Evolutionary conservation across 2,329 filamentous ascomycete genomes (phyloP), one percentile per base, ranked within the genome.

Genomic region (Saccharata proteae): DNA sequence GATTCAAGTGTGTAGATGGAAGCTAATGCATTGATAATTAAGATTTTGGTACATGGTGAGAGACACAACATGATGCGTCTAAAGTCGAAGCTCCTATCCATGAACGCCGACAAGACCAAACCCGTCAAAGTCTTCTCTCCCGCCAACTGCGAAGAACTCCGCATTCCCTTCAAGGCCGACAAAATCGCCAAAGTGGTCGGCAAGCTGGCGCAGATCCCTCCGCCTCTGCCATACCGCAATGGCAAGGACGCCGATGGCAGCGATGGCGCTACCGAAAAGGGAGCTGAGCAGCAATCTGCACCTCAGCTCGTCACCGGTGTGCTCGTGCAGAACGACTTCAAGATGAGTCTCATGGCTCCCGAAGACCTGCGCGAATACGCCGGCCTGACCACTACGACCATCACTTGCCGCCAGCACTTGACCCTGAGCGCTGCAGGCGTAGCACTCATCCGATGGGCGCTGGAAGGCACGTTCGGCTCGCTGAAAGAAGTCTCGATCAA

Each of bases 11-110:
- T 21, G 7, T n/a, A 21, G n/a, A 21, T n/a, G 19, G 6, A 17
- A 7, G 11, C 9, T 13, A 18, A n/a, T 32, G 18, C 22, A 41
- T 33, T 16, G 5, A 10, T 23, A 15, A 23, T 17, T 3, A 10
- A 88, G 81, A 94, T 98, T 38, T 72, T 98, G 18, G 90, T 98
- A 3, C 90, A 98, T 44, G 90, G 90, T 34, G 90, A 98, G 52
- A 85, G 90, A 47, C 84, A 93, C 52, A 93, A 96, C 51, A 96
- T 96, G 85, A 93, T 90, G 70, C 77, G 90, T 32, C 65, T 98
- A 16, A 93, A 93, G 55, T 94, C 86, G 3, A 92, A 93, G 51
- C 69, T 98, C 2, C 72, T 96, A 4, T 88, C 84, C n/a, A 70
- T 94, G 21, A 94, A 94, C 48, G 77, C 80, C 16, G 75, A 77